phyloP scores from a whole-genome alignment of 148 eudicot species.

The Chenopodium formosanum region DNA sequence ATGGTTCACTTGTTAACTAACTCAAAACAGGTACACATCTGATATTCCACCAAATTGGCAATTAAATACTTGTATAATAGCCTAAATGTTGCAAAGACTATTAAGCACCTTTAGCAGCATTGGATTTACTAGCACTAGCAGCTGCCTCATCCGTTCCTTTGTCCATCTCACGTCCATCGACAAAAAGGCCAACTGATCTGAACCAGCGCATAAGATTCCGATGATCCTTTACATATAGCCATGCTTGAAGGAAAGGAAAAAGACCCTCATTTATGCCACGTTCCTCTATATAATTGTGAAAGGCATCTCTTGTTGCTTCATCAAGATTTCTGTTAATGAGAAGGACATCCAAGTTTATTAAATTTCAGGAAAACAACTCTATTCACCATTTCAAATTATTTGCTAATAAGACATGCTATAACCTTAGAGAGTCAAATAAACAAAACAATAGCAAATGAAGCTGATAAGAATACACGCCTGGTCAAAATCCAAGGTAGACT shows the following conservation, averaged over 20 bases:
- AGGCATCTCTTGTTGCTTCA: slow-evolving; percentile 58
- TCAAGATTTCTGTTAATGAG: slow-evolving; percentile 46
- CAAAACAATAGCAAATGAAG: background rate
- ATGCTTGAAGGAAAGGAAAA: slow-evolving; percentile 74
- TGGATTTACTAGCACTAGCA: slow-evolving; percentile 7
- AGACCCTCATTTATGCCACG: slow-evolving; percentile 71
- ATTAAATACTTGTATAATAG: slow-evolving; percentile 1
- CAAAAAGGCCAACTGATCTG: slow-evolving; percentile 45
- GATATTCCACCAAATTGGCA: background rate
- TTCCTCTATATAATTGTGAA: slow-evolving; percentile 61
- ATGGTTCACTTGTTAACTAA: background rate
- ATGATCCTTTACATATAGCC: slow-evolving; percentile 81
- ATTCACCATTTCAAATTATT: background rate
- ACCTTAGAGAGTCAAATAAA: background rate
- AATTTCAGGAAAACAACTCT: background rate
- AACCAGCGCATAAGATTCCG: slow-evolving; percentile 62
- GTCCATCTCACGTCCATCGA: slow-evolving; percentile 31
- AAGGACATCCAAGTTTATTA: background rate
- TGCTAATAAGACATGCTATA: background rate
- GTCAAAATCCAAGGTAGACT: background rate
- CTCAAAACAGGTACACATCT: background rate
- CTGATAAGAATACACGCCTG: background rate
- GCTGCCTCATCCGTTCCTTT: slow-evolving; percentile 23
- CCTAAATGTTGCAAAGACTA: background rate
- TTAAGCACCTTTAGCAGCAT: background rate